Evolutionary conservation across 176 grass and related monocot genomes (phyloP).

Genomic region (Phoenix roebelenii): DNA sequence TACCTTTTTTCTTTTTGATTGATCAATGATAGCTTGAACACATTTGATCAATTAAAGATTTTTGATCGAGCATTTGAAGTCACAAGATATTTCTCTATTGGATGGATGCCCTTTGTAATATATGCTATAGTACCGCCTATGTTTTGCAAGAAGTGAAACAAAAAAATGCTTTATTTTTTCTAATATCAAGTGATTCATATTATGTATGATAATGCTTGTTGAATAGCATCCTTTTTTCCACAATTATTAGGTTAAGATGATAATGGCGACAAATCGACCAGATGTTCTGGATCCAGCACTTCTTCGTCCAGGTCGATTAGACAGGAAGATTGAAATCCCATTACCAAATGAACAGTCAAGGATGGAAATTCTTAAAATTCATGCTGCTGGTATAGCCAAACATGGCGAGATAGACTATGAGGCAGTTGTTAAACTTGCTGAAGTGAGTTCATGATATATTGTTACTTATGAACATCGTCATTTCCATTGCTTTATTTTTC

Average conservation of each 20-base stretch:
- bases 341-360: conserved; percentile 82
- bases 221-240: too few relatives aligned
- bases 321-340: conserved; percentile 94
- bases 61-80: too few relatives aligned
- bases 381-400: conserved; percentile 84
- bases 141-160: too few relatives aligned
- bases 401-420: conserved; percentile 96
- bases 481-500: neutral
- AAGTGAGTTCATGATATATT: conserved; percentile 31
- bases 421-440: conserved; percentile 84
- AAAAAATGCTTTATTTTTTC: too few relatives aligned
- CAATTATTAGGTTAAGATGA: conserved; percentile 78
- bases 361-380: conserved; percentile 91
- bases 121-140: too few relatives aligned
- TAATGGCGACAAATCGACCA: conserved; percentile 92
- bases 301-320: conserved; percentile 78
- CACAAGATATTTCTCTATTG: too few relatives aligned
- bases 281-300: conserved; percentile 92
- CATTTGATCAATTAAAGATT: too few relatives aligned
- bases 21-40: too few relatives aligned
- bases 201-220: too few relatives aligned
- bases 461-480: neutral
- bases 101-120: too few relatives aligned
- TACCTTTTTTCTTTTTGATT: too few relatives aligned
- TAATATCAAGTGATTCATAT: too few relatives aligned